Conservation (phyloP, 2,329 filamentous ascomycete species). For the Endocalyx cinctus region DNA sequence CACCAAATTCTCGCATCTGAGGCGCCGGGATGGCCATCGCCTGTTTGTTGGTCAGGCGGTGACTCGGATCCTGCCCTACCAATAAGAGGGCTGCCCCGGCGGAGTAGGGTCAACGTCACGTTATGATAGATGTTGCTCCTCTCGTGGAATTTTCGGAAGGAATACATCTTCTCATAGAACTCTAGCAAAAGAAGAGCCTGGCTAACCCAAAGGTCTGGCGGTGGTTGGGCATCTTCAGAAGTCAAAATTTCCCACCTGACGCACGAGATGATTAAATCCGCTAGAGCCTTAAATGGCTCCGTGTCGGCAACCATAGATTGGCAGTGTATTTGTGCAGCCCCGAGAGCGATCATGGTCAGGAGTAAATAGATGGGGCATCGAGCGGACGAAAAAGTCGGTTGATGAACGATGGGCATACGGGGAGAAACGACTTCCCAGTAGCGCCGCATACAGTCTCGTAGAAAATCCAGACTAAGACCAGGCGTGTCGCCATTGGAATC, state of each 20-base stretch:
- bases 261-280: conserved; percentile 61
- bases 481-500: conserved; percentile 40
- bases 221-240: conserved; percentile 74
- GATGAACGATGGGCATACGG: conserved; percentile 82
- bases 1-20: conserved; percentile 57
- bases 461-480: conserved; percentile 67
- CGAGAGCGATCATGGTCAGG: conserved; percentile 78
- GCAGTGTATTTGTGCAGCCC: conserved; percentile 72
- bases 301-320: conserved; percentile 50
- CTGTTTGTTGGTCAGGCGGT: conserved; percentile 63
- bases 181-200: conserved; percentile 80
- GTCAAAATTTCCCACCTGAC: conserved; percentile 82
- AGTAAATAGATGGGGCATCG: conserved; percentile 74
- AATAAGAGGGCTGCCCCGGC: conserved; percentile 80
- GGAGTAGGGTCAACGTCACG: conserved; percentile 78
- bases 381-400: conserved; percentile 78
- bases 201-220: conserved; percentile 83
- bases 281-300: conserved; percentile 41
- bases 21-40: conserved; percentile 45
- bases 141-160: conserved; percentile 76
- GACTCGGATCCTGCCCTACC: conserved; percentile 75
- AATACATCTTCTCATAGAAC: conserved; percentile 89
- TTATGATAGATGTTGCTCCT: conserved; percentile 86
- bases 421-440: conserved; percentile 86
- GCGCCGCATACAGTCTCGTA: conserved; percentile 78